Evolutionary conservation across 1,284 basidiomycete genomes (phyloP).

Genomic region (Malassezia equina): DNA sequence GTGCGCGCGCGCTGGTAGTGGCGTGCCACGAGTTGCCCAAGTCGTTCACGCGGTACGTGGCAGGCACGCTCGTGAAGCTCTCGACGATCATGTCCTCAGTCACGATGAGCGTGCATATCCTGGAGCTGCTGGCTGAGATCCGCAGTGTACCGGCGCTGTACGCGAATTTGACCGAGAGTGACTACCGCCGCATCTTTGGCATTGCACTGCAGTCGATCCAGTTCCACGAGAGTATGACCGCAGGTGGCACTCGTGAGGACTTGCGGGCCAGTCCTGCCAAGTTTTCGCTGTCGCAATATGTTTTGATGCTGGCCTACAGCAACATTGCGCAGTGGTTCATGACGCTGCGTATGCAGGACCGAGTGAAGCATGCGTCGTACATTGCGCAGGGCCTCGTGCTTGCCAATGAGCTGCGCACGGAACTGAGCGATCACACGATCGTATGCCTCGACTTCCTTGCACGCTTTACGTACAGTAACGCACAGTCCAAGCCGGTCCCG

Average conservation of each 20-base stretch:
- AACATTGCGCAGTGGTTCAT: constrained; percentile 94
- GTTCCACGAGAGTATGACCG: constrained; percentile 51
- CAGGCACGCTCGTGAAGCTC: constrained; percentile 71
- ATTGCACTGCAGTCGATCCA: constrained; percentile 91
- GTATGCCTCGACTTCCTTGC: constrained; percentile 98
- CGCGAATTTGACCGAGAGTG: constrained; percentile 81
- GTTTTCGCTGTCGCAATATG: constrained; percentile 88
- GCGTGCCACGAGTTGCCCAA: constrained; percentile 78
- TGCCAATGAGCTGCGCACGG: constrained; percentile 67
- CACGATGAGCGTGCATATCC: constrained; percentile 85
- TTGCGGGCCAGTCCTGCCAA: constrained; percentile 47
- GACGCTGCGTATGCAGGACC: constrained; percentile 71
- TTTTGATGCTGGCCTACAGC: constrained; percentile 84
- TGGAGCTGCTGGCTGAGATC: constrained; percentile 80
- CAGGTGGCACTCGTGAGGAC: constrained; percentile 31
- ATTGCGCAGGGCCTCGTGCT: constrained; percentile 78
- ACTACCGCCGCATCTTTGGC: constrained; percentile 89
- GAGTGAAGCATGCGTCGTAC: constrained; percentile 71
- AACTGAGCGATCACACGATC: constrained; percentile 80
- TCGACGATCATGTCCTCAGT: constrained; percentile 90
- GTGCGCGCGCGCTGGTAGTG: constrained; percentile 78
- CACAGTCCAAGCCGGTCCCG: constrained; percentile 75
- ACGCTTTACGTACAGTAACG: constrained; percentile 84
- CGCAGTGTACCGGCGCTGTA: constrained; percentile 70
- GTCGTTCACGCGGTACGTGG: constrained; percentile 69